Base-by-base conservation (phyloP, 306 rosid genomes). In the Quercus berberidifolia region DNA sequence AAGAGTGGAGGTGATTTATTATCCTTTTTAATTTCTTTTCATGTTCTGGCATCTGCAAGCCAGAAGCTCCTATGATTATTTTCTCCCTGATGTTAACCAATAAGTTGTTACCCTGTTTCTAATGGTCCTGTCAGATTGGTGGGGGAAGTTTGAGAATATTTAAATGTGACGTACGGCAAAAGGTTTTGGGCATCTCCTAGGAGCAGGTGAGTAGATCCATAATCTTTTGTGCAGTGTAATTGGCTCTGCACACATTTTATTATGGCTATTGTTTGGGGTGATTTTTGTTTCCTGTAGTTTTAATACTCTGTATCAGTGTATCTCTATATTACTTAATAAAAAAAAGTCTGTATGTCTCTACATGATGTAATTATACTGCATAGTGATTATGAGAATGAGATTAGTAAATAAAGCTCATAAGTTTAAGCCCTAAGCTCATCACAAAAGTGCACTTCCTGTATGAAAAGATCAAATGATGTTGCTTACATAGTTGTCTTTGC, bases 101-200 rank as follows among this genome's bases (percentile, higher is more conserved):
- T 26, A 26, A 1, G 28, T 26, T 26, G 28, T 26, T 26, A 26
- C 28, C 28, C 28, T 26, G 28, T 26, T 26, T 26, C n/a, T n/a
- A n/a, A 19, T 73, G 78, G 35, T 88, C 75, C 67, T 82, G 77
- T 73, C 73, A 94, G 98, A 90, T 95, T 84, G 99, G 98, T 33
- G 98, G 99, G 57, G 99, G 99, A 78, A 95, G 99, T 81, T 78
- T 95, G 83, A 93, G 99, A 93, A 95, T 93, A 74, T 86, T 91
- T 78, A 91, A 89, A 85, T 97, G 96, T 18, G 96, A 89, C 43
- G 85, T 91, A 52, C 99, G 93, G 65, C 94, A 88, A 78, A 91
- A 90, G 88, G 99, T 91, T 84, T 81, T 95, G 89, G 99, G 98
- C 74, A 87, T 93, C 88, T 91, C 99, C 54, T 85, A 76, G 76